Percentiles rank a stretch among this genome's conserved stretches.
These are phyloP conservation scores for Podospora comata DNA, from an alignment of 495 filamentous ascomycete genomes.

Conservation along the genomic window DNA sequence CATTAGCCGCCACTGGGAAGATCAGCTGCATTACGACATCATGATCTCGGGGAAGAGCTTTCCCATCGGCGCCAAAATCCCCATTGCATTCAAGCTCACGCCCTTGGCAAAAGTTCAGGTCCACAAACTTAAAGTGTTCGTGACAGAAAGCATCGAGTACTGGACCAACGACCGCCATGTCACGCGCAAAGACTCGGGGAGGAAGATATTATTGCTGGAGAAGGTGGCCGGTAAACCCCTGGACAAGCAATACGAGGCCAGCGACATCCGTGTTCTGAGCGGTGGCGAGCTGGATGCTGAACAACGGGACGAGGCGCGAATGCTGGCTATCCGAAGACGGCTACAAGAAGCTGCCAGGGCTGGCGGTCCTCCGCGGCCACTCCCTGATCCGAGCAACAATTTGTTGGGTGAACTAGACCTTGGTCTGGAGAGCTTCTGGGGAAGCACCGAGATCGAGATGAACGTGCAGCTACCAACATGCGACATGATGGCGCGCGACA, in stretches of 20 bases:
- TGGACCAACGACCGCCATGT: constrained; percentile 85
- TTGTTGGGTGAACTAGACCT: constrained; percentile 75
- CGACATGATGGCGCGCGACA: constrained; percentile 80
- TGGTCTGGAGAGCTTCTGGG: constrained; percentile 61
- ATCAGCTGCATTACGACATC: constrained; percentile 97
- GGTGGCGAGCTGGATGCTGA: constrained; percentile 66
- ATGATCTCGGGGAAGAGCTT: constrained; percentile 99
- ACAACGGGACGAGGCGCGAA: constrained; percentile 43
- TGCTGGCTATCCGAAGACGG: constrained; percentile 39
- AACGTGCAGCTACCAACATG: constrained; percentile 93
- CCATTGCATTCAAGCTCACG: constrained; percentile 96
- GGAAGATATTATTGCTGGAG: constrained; percentile 86
- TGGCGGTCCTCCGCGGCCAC: constrained; percentile 34
- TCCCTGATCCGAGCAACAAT: constrained; percentile 58
- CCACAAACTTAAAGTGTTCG: constrained; percentile 91
- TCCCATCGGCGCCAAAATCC: constrained; percentile 84
- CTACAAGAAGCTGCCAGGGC: constrained; percentile 36
- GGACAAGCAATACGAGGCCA: constrained; percentile 72
- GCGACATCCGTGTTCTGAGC: constrained; percentile 71
- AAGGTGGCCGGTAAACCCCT: constrained; percentile 81
- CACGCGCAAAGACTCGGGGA: constrained; percentile 76
- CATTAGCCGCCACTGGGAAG: constrained; percentile 95
- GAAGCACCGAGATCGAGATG: constrained; percentile 96
- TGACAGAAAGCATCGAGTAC: constrained; percentile 93
- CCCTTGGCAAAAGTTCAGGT: constrained; percentile 95